A percentile compares a stretch with the other conserved stretches of the same genome.
Conservation (phyloP, 2,329 filamentous ascomycete species). For the Beauveria sp. region DNA sequence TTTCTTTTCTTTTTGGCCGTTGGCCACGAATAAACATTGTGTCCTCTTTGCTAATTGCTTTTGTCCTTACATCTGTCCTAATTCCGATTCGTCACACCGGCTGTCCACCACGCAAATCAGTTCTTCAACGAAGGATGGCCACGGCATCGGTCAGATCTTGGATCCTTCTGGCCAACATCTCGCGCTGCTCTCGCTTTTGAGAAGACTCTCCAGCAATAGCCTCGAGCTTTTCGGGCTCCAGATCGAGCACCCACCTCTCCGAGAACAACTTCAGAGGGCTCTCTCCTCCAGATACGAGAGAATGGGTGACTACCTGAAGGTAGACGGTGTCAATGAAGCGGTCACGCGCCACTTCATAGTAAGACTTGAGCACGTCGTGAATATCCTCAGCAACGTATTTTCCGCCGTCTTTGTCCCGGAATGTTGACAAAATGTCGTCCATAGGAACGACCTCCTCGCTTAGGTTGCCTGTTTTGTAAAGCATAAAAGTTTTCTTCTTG, state of each 20-base stretch:
- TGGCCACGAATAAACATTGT: too few relatives aligned
- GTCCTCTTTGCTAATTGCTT: background rate
- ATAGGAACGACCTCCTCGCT: conserved; percentile 8
- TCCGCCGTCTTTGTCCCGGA: conserved; percentile 14
- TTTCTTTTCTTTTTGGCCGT: background rate
- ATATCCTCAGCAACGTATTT: conserved; percentile 20
- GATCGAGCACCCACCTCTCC: background rate
- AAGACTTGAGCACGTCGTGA: conserved; percentile 24
- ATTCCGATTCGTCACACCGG: too few relatives aligned
- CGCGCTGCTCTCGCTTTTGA: background rate
- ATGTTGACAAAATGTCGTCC: conserved; percentile 13
- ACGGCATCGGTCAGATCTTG: background rate
- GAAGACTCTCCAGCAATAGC: background rate
- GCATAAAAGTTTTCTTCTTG: background rate
- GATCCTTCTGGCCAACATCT: background rate
- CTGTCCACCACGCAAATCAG: background rate
- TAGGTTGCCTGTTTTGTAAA: background rate
- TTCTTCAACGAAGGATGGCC: background rate
- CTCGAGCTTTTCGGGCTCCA: background rate
- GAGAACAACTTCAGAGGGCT: conserved; percentile 17
- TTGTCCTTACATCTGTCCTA: background rate
- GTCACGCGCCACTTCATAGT: conserved; percentile 25
- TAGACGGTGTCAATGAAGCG: conserved; percentile 29
- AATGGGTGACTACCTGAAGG: conserved; percentile 22
- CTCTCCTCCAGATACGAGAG: conserved; percentile 18